Evolutionary conservation across 2,329 filamentous ascomycete species (phyloP).

Genomic region (Fusarium poae): DNA sequence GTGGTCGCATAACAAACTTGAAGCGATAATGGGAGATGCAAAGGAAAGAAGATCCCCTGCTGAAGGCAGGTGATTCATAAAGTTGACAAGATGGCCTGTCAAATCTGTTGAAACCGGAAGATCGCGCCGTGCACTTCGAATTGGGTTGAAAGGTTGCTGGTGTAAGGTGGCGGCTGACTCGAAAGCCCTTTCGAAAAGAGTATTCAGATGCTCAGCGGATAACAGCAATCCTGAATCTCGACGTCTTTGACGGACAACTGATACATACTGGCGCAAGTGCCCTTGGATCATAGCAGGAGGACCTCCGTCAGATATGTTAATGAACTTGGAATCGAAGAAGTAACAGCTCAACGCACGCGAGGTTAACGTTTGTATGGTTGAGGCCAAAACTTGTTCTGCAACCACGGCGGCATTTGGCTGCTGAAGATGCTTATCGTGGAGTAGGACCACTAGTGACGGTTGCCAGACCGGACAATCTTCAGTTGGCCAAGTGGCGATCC

Average conservation of each 20-base stretch:
- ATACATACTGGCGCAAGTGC: neutral
- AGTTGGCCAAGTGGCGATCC: slow-evolving; percentile 19
- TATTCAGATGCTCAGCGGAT: neutral
- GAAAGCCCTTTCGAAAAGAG: neutral
- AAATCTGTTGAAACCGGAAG: neutral
- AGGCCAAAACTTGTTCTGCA: neutral
- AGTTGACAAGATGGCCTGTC: neutral
- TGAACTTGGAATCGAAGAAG: neutral
- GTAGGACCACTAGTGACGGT: neutral
- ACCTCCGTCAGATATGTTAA: neutral
- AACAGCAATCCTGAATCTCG: neutral
- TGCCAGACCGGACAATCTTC: neutral
- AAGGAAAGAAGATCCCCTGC: neutral
- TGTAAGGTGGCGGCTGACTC: neutral
- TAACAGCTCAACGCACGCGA: neutral
- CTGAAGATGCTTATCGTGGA: neutral
- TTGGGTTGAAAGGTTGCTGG: neutral
- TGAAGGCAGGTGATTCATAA: neutral
- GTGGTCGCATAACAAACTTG: neutral
- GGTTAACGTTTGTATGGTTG: neutral
- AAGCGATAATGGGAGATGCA: neutral
- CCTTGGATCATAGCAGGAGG: no score
- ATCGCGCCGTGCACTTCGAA: neutral
- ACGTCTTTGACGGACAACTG: neutral
- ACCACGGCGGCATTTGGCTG: neutral